A percentile compares a stretch with the other conserved stretches of the same genome.
Conservation (phyloP, 805 yeast species). For the Helenozyma rhizophorensis region DNA sequence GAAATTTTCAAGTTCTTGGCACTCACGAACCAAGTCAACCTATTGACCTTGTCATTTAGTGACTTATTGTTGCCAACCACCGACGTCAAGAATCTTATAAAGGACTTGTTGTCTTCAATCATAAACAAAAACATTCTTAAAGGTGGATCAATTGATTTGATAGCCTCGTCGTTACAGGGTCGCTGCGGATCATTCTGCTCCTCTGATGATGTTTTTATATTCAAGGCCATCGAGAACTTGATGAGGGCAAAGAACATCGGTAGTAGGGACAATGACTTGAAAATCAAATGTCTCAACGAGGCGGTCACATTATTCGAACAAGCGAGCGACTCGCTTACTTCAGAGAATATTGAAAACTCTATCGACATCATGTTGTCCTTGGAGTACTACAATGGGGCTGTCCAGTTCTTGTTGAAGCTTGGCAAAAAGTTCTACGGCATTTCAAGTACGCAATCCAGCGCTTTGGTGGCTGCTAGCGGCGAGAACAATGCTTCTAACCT, state of each 20-base stretch:
- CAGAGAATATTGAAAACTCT: constrained; percentile 80
- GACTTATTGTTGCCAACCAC: constrained; percentile 73
- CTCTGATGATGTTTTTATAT: constrained; percentile 86
- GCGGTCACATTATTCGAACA: constrained; percentile 75
- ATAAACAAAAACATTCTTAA: constrained; percentile 83
- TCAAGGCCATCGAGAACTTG: constrained; percentile 89
- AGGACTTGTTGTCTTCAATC: constrained; percentile 83
- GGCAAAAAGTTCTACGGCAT: constrained; percentile 55
- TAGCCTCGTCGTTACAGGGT: constrained; percentile 83
- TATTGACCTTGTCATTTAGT: constrained; percentile 64
- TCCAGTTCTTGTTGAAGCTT: constrained; percentile 72
- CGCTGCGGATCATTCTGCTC: constrained; percentile 95
- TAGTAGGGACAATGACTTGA: constrained; percentile 62
- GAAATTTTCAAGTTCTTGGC: constrained; percentile 70
- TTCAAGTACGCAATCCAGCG: constrained; percentile 3
- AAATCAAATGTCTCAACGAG: constrained; percentile 60
- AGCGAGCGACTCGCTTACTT: constrained; percentile 70
- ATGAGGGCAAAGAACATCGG: constrained; percentile 81
- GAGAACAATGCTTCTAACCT: constrained; percentile 5
- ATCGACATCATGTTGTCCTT: constrained; percentile 72
- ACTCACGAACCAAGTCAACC: constrained; percentile 60
- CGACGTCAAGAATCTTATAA: constrained; percentile 60
- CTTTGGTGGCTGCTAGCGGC: constrained; percentile 4
- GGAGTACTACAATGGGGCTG: constrained; percentile 79
- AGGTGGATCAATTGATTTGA: constrained; percentile 90